Percentiles rank a stretch among this genome's conserved stretches.
These are phyloP conservation scores for Prosopis cineraria DNA, from an alignment of 306 rosid species.

Conservation along the genomic window DNA sequence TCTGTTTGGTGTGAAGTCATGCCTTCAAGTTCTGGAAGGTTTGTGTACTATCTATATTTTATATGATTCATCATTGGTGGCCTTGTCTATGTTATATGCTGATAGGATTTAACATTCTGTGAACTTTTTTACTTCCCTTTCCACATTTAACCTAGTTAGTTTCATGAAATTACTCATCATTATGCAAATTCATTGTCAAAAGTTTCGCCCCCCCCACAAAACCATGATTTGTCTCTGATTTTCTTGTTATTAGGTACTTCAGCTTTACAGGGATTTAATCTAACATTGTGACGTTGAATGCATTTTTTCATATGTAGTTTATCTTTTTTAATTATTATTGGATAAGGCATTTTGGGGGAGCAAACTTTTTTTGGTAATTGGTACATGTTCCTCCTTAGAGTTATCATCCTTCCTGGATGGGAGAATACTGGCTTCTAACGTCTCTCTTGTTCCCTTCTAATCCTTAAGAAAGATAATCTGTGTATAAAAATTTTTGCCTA, in stretches of 20 bases:
- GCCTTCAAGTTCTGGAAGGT: conserved; percentile 49
- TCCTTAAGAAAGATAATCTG: neutral
- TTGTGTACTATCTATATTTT: conserved; percentile 18
- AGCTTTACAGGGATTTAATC: neutral
- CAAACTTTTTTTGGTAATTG: neutral
- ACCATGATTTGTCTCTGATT: neutral
- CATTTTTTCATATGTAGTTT: neutral
- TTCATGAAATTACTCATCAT: neutral
- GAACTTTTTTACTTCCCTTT: conserved; percentile 6
- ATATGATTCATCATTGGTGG: conserved; percentile 7
- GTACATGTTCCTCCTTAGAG: neutral
- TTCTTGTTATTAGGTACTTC: conserved; percentile 10
- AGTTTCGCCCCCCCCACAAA: neutral
- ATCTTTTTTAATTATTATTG: neutral
- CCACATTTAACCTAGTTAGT: conserved; percentile 11
- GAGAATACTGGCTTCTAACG: conserved; percentile 2
- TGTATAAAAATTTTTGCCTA: neutral
- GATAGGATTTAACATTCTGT: neutral
- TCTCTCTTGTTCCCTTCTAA: neutral
- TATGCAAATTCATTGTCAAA: neutral
- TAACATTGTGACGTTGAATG: neutral
- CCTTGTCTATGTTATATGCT: neutral
- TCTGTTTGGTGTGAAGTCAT: conserved; percentile 11
- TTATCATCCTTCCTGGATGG: neutral
- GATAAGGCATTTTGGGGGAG: neutral